Conservation (phyloP, 306 rosid genomes). For the Lathyrus tuberosus region DNA sequence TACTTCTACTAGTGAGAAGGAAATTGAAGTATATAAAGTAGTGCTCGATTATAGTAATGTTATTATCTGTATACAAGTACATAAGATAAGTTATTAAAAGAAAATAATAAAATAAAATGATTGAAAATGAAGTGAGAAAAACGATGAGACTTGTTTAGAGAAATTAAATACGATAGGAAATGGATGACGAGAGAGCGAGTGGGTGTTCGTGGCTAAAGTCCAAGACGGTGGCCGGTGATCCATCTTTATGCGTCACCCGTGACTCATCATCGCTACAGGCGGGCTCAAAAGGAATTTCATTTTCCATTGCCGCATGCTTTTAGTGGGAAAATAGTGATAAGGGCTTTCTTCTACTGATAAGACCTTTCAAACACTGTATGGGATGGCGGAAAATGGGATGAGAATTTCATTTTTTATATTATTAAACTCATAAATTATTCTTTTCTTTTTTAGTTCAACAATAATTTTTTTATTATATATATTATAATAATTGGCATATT, state of each 20-base stretch:
- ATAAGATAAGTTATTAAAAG: not conserved
- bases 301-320: not conserved
- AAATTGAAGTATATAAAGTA: no score
- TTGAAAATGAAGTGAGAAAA: not conserved
- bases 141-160: not conserved
- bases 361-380: no score
- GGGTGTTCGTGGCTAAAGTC: not conserved
- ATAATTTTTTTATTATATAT: no score
- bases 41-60: no score
- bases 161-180: not conserved
- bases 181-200: not conserved
- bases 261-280: not conserved
- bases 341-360: no score
- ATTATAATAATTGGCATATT: no score
- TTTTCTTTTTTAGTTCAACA: no score
- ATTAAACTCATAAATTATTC: no score
- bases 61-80: no score
- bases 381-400: no score
- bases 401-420: no score
- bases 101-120: not conserved
- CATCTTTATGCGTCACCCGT: not conserved
- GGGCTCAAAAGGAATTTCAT: not conserved
- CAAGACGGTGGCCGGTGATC: not conserved
- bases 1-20: not conserved
- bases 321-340: not conserved